These are phyloP conservation scores for Biscogniauxia sp. DNA, from an alignment of 2,329 filamentous ascomycete genomes.

Conservation along the genomic window DNA sequence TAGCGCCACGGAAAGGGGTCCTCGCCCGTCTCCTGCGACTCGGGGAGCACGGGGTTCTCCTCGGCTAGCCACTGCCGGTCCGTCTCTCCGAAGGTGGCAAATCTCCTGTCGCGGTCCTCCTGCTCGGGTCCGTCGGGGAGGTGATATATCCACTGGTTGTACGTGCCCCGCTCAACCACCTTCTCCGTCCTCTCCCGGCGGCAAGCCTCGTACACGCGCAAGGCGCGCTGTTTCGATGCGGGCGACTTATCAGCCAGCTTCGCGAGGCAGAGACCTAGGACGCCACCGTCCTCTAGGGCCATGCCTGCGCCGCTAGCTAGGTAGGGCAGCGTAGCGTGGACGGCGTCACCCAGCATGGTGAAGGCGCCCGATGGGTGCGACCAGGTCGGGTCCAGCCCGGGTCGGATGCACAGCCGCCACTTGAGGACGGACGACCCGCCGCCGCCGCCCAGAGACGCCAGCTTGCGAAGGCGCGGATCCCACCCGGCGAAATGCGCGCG, in stretches of 20 bases:
- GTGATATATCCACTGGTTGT: slow-evolving; percentile 62
- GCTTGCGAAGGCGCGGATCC: slow-evolving; percentile 56
- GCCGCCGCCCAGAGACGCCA: no score
- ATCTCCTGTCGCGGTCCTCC: slow-evolving; percentile 45
- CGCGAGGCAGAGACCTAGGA: slow-evolving; percentile 47
- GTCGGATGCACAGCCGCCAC: slow-evolving; percentile 37
- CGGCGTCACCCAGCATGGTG: slow-evolving; percentile 57
- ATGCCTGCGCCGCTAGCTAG: slow-evolving; percentile 56
- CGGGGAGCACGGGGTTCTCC: slow-evolving; percentile 1
- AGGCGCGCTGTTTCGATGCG: slow-evolving; percentile 32
- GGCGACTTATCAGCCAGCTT: slow-evolving; percentile 41
- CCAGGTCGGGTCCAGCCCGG: slow-evolving; percentile 45
- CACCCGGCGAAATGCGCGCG: slow-evolving; percentile 51
- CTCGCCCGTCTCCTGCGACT: slow-evolving; percentile 34
- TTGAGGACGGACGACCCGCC: slow-evolving; percentile 47
- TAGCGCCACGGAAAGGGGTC: slow-evolving; percentile 42
- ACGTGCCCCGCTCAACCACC: slow-evolving; percentile 58
- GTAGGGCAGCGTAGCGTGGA: slow-evolving; percentile 63
- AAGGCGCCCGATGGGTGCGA: slow-evolving; percentile 54
- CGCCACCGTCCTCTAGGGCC: slow-evolving; percentile 56
- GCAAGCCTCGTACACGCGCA: slow-evolving; percentile 55
- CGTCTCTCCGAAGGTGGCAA: slow-evolving; percentile 31
- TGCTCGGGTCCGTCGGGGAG: slow-evolving; percentile 58
- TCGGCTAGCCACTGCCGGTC: slow-evolving; percentile 32
- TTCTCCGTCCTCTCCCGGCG: slow-evolving; percentile 57